Evolutionary conservation across 257 asterid species (phyloP).

Genomic region (Solanum chiquidenum): DNA sequence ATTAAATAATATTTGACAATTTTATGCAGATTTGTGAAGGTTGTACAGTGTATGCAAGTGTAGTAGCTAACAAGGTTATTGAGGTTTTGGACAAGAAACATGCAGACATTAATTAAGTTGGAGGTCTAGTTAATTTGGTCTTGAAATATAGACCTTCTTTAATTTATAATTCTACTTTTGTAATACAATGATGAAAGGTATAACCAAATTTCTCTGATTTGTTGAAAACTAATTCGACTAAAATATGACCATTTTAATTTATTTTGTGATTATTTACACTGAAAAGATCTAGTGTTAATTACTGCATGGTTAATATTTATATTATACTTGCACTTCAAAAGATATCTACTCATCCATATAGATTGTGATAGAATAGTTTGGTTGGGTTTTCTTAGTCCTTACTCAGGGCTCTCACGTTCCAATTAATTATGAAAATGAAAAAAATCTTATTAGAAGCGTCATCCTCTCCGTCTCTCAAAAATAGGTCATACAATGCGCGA

Average conservation of each 20-base stretch:
- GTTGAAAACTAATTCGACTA: not conserved
- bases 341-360: not conserved
- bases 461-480: rapidly evolving
- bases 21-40: not conserved
- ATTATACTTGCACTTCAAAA: not conserved
- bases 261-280: not conserved
- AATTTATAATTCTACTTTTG: not conserved
- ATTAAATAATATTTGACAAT: not conserved
- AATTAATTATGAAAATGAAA: not conserved
- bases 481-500: not conserved
- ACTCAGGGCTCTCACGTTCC: not conserved
- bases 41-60: not conserved
- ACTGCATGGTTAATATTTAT: not conserved
- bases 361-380: not conserved
- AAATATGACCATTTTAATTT: not conserved
- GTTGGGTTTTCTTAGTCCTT: not conserved
- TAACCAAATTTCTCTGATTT: not conserved
- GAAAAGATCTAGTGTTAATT: not conserved
- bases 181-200: not conserved
- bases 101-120: not conserved
- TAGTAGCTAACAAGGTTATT: slow-evolving; percentile 1
- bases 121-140: not conserved
- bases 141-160: not conserved
- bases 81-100: not conserved
- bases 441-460: not conserved